Conservation (phyloP, 805 yeast genomes). For the Priceomyces carsonii region DNA sequence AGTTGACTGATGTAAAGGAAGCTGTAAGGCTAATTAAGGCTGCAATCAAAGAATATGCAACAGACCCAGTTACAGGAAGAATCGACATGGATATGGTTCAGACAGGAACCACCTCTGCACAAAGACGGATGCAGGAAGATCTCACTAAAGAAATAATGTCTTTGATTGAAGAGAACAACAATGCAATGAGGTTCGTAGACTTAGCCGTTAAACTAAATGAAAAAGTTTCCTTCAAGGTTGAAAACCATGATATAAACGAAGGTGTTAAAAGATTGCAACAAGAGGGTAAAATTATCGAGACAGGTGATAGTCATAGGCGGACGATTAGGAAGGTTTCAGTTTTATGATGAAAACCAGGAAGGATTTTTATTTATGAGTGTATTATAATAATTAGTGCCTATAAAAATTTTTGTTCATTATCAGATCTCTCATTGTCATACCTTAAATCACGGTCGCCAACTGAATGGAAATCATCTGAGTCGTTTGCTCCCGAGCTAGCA, state of each 20-base stretch:
- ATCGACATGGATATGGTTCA: conserved; percentile 97
- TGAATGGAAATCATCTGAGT: not conserved
- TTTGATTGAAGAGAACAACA: conserved; percentile 50
- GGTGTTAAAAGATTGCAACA: conserved; percentile 65
- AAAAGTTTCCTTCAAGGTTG: conserved; percentile 62
- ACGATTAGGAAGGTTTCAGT: conserved; percentile 40
- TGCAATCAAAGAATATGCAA: conserved; percentile 97
- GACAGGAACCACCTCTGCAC: conserved; percentile 91
- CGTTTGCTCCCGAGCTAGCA: not conserved
- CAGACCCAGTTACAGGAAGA: conserved; percentile 95
- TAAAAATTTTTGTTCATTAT: conserved; percentile 2
- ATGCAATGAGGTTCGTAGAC: conserved; percentile 57
- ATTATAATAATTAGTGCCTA: not conserved
- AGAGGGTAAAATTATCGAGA: conserved; percentile 66
- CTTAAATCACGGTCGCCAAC: not conserved
- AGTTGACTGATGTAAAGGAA: conserved; percentile 81
- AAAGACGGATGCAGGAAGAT: conserved; percentile 75
- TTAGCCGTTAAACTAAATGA: conserved; percentile 66
- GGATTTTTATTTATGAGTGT: not conserved
- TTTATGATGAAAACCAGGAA: not conserved
- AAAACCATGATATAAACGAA: conserved; percentile 68
- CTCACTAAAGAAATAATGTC: conserved; percentile 60
- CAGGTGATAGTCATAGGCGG: conserved; percentile 74
- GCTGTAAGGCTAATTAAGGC: conserved; percentile 90
- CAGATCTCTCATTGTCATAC: not conserved